Base-by-base conservation (phyloP, 2,329 filamentous ascomycete genomes). In the Lasiodiplodia sp. region DNA sequence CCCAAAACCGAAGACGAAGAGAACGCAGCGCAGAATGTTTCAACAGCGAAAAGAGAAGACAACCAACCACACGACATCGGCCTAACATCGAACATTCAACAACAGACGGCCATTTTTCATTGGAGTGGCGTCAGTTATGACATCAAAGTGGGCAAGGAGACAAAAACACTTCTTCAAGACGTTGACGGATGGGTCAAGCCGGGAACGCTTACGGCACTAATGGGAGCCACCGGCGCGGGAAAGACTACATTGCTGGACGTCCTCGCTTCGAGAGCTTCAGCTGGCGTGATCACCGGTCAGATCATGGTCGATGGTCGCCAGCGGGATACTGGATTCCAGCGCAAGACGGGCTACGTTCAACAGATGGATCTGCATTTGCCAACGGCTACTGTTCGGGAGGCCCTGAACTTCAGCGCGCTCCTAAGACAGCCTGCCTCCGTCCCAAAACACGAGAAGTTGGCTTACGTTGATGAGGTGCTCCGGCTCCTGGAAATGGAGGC, bases 401-500 rank as follows among this genome's bases (percentile, higher is more conserved):
- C 73, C 53, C 71, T 80, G 31, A 73, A 73, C 1, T 80, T 80
- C 57, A 77, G 75, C 21, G 78, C 78, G 6, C 71, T 78, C 70
- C 72, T 80, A 1, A 75, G 78, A 8, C 88, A 90, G 70, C 87
- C 88, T 0, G 80, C 81, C 60, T 77, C 79, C 0, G 84, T 88
- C 10, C 84, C 82, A 74, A 85, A 82, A 55, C 67, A 84, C 51
- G 88, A 90, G 73, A 91, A 90, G 77, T 83, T 85, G 70, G 84
- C 78, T 0, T 90, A 88, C 63, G 88, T 90, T 4, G 88, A 91
- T 70, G 84, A 88, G 52, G 87, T 91, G 23, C 89, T 91, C 73
- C 84, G 85, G 75, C 87, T 91, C 82, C 82, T 91, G 28, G 86
- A 88, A 75, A 90, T 91, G 88, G 80, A 86, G 34, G 88, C 90